Conservation (phyloP, 1,139 yeast species). For the Candida albicans region DNA sequence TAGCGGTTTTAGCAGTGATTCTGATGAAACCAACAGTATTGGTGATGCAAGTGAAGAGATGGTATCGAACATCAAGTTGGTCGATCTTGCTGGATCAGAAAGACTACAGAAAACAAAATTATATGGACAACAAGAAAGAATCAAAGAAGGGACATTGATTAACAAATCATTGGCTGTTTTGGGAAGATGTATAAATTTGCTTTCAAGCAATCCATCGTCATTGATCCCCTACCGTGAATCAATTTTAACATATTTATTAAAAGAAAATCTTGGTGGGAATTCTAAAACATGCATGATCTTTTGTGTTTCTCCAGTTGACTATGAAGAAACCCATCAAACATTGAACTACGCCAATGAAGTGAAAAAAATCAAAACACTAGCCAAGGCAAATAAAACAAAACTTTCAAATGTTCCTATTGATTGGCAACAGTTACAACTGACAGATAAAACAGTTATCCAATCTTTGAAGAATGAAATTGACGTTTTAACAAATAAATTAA, state of each 20-base stretch:
- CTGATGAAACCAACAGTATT: conserved; percentile 20
- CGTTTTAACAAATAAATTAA: conserved; percentile 29
- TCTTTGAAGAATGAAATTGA: conserved; percentile 33
- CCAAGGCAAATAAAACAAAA: conserved; percentile 45
- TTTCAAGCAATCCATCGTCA: conserved; percentile 23
- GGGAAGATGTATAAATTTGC: conserved; percentile 68
- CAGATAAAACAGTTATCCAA: conserved; percentile 31
- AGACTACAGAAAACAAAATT: conserved; percentile 64
- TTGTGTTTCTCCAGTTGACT: conserved; percentile 72
- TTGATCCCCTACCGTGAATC: conserved; percentile 75
- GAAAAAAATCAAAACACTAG: conserved; percentile 64
- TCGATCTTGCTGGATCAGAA: conserved; percentile 84
- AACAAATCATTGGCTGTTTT: conserved; percentile 74
- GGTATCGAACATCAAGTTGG: conserved; percentile 62
- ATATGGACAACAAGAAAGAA: conserved; percentile 55
- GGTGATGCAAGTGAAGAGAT: conserved; percentile 56
- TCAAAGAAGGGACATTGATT: conserved; percentile 73
- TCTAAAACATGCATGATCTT: conserved; percentile 76
- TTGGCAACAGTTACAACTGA: conserved; percentile 30
- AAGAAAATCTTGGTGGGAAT: conserved; percentile 73
- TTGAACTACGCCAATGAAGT: conserved; percentile 76
- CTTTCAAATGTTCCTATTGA: conserved; percentile 30
- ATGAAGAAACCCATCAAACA: conserved; percentile 73
- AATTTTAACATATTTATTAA: conserved; percentile 65
- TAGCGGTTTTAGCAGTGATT: conserved; percentile 8